Evolutionary conservation across 2,329 filamentous ascomycete genomes (phyloP), one percentile per base, ranked within the genome.

Genomic region (Alternaria ventricosa): DNA sequence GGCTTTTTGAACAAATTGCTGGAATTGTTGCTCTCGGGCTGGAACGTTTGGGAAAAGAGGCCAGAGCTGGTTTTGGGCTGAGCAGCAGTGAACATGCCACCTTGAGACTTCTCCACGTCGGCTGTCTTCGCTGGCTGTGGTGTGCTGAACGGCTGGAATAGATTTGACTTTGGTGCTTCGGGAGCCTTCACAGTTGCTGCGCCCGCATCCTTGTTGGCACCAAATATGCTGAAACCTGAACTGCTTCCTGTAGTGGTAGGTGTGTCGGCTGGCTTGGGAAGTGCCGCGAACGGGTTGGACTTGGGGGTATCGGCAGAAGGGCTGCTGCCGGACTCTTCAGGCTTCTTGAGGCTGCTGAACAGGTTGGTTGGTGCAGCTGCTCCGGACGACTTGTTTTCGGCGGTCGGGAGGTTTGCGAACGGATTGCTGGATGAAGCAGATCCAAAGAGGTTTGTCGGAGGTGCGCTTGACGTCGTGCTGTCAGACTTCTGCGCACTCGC

Each of bases 61-160:
- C 70, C 67, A 20, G 68, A 67, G 55, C 61, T 68, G 5, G 69
- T 64, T 44, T 73, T 71, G 44, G 70, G 70, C 33, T 71, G 71
- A 22, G 68, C 67, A 4, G 68, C 64, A 13, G 51, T 68, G 56
- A 73, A 71, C 18, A 70, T 50, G 25, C 70, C 64, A 33, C 63
- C 61, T 43, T 67, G 60, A 2, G 65, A 54, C 46, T 67, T 68
- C 11, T 70, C 69, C 10, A 50, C 47, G n/a, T 70, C 63, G 11
- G 55, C 27, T 2, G 61, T 67, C 61, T 71, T 72, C 11, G 65
- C 60, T 5, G 70, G 68, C 53, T 74, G 71, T 43, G 71, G 69
- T 45, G 70, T 74, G 55, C 65, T 71, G 47, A 74, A 74, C 6
- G 67, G 67, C 30, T 68, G 65, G 61, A 72, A 74, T 9, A 71